A percentile compares a stretch with the other conserved stretches of the same genome.
Evolutionary conservation across 2,329 filamentous ascomycete genomes (phyloP).

Genomic region (Anisogramma anomala): DNA sequence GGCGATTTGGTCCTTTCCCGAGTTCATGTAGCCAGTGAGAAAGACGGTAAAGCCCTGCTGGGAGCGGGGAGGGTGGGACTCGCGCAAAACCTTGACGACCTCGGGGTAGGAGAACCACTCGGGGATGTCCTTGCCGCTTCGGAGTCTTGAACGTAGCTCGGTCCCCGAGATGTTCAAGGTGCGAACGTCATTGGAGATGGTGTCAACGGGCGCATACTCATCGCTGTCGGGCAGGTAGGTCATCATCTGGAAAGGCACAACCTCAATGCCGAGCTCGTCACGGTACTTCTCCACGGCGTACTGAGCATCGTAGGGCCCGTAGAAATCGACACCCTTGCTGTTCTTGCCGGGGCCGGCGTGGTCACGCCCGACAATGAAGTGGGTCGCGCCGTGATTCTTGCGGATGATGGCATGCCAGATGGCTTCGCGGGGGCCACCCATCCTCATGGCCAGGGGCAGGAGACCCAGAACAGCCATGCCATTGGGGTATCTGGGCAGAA

Average conservation of each 20-base stretch:
- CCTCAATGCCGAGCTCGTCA: conserved; percentile 93
- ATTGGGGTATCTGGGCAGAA: conserved; percentile 93
- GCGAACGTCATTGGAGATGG: conserved; percentile 72
- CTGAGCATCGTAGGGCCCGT: conserved; percentile 96
- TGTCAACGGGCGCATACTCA: conserved; percentile 88
- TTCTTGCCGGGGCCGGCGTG: conserved; percentile 98
- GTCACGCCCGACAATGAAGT: conserved; percentile 98
- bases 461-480: conserved; percentile 97
- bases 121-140: conserved; percentile 86
- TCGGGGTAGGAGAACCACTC: conserved; percentile 99
- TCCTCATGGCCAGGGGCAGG: conserved; percentile 92
- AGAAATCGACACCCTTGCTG: conserved; percentile 92
- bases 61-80: conserved; percentile 85
- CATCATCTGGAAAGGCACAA: conserved; percentile 99
- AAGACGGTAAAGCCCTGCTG: conserved; percentile 97
- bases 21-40: conserved; percentile 93
- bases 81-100: conserved; percentile 89
- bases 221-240: conserved; percentile 96
- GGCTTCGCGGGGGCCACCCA: conserved; percentile 95
- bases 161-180: conserved; percentile 81
- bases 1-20: conserved; percentile 91
- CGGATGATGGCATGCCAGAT: conserved; percentile 99
- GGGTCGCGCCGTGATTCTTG: conserved; percentile 97
- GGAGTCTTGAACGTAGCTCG: conserved; percentile 84
- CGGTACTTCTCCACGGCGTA: conserved; percentile 92